phyloP scores from a whole-genome alignment of 2,329 filamentous ascomycete species.

The Diaporthe batatas region DNA sequence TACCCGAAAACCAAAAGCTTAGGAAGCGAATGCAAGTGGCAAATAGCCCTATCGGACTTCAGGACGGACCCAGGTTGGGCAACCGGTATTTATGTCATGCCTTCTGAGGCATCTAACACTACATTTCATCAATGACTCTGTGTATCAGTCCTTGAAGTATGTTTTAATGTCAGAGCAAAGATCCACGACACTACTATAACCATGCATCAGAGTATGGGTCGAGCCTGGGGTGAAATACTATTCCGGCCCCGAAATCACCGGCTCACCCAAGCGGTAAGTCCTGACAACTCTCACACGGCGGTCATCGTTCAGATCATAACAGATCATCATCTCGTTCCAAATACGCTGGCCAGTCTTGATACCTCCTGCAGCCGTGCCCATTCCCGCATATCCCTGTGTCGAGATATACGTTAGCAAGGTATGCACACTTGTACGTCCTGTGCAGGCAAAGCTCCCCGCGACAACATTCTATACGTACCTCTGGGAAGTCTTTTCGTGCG shows the following conservation, averaged over 20 bases:
- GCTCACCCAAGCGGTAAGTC: conserved; percentile 5
- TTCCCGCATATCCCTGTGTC: background rate
- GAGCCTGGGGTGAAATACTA: too few species aligned
- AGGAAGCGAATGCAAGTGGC: background rate
- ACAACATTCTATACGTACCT: background rate
- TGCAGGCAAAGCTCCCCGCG: background rate
- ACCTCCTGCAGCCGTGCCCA: conserved; percentile 1
- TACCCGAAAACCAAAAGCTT: background rate
- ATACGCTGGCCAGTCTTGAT: conserved; percentile 20
- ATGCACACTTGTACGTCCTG: background rate
- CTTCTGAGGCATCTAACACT: background rate
- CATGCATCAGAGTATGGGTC: too few species aligned
- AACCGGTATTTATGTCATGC: background rate
- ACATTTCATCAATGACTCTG: background rate
- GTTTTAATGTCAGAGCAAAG: too few species aligned
- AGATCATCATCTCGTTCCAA: conserved; percentile 18
- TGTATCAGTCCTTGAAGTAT: background rate
- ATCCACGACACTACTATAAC: too few species aligned
- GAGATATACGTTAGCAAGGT: background rate
- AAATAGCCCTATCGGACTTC: too few species aligned
- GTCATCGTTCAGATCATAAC: conserved; percentile 1
- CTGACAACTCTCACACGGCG: background rate
- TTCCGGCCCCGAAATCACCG: conserved; percentile 2
- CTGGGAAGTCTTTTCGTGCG: conserved; percentile 6
- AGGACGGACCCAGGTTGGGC: background rate